These are phyloP conservation scores for Pythium volutum DNA, from an alignment of 352 stramenopile species.

Conservation along the genomic window DNA sequence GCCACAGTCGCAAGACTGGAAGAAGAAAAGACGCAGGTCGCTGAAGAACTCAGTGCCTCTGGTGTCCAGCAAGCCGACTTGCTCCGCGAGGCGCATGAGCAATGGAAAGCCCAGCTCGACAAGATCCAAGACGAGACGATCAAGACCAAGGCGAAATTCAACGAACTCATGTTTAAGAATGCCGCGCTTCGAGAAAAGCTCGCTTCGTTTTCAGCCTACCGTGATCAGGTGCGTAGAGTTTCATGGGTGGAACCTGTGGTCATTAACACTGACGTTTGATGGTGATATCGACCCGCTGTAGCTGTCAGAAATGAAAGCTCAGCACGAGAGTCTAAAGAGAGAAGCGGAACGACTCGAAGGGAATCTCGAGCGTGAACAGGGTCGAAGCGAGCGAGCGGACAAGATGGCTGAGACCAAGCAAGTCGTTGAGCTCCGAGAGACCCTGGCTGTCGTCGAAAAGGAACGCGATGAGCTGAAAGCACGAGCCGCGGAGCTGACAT, in stretches of 20 bases:
- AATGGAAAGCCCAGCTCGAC: conserved; percentile 73
- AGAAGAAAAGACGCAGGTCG: conserved; percentile 59
- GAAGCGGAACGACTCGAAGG: conserved; percentile 50
- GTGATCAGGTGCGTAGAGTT: conserved; percentile 57
- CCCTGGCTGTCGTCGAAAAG: conserved; percentile 22
- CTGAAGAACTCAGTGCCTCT: conserved; percentile 15
- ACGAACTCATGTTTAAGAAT: conserved; percentile 80
- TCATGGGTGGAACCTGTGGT: background rate
- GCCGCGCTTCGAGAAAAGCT: conserved; percentile 69
- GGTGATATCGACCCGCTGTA: conserved; percentile 17
- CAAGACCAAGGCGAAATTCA: conserved; percentile 66
- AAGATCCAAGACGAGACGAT: conserved; percentile 65
- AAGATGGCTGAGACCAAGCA: conserved; percentile 33
- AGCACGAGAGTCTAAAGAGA: conserved; percentile 40
- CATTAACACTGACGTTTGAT: background rate
- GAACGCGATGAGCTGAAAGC: conserved; percentile 17
- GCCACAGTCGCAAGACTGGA: conserved; percentile 57
- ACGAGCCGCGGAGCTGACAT: background rate
- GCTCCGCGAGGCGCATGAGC: conserved; percentile 61
- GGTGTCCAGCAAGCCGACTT: conserved; percentile 55
- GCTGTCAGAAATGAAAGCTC: conserved; percentile 57
- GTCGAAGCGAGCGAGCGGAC: conserved; percentile 30
- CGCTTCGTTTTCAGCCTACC: conserved; percentile 46
- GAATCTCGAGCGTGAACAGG: conserved; percentile 40
- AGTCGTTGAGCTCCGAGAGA: conserved; percentile 33